phyloP scores from a whole-genome alignment of 495 filamentous ascomycete genomes.

The Bombardia bombarda region DNA sequence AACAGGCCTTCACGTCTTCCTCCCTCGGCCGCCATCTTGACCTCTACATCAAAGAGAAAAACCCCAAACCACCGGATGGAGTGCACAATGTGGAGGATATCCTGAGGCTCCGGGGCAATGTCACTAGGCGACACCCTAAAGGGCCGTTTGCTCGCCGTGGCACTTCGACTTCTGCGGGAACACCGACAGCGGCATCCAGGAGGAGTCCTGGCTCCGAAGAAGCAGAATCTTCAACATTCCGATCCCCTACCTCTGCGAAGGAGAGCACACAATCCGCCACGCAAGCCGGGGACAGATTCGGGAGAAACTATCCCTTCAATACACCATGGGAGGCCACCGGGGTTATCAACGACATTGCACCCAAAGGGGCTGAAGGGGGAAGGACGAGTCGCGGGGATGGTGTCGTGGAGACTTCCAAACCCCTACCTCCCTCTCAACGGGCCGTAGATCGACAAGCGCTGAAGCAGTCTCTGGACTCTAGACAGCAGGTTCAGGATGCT shows the following conservation, averaged over 20 bases:
- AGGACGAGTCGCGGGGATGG: slow-evolving; percentile 26
- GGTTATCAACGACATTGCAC: slow-evolving; percentile 69
- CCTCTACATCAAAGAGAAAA: slow-evolving; percentile 81
- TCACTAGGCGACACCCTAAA: slow-evolving; percentile 73
- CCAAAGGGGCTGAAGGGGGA: slow-evolving; percentile 24
- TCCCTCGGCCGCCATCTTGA: slow-evolving; percentile 90
- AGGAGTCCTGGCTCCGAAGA: slow-evolving; percentile 24
- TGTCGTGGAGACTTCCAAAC: slow-evolving; percentile 8
- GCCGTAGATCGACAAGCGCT: slow-evolving; percentile 37
- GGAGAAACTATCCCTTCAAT: slow-evolving; percentile 49
- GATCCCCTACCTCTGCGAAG: slow-evolving; percentile 23
- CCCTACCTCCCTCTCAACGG: slow-evolving; percentile 27
- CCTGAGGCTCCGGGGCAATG: slow-evolving; percentile 65
- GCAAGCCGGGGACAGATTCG: slow-evolving; percentile 42
- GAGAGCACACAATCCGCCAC: slow-evolving; percentile 30
- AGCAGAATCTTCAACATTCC: slow-evolving; percentile 18
- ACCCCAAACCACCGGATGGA: slow-evolving; percentile 74
- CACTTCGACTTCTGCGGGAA: slow-evolving; percentile 34
- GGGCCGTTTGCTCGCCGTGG: slow-evolving; percentile 49
- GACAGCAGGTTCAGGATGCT: slow-evolving; percentile 50
- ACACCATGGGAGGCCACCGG: slow-evolving; percentile 65
- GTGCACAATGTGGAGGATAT: slow-evolving; percentile 85
- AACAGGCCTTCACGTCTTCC: slow-evolving; percentile 80
- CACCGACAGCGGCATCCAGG: slow-evolving; percentile 26
- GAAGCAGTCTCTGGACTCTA: slow-evolving; percentile 51